A percentile compares a stretch with the other conserved stretches of the same genome.
Conservation (phyloP, 169 alveolate species). For the Plasmodium knowlesi region DNA sequence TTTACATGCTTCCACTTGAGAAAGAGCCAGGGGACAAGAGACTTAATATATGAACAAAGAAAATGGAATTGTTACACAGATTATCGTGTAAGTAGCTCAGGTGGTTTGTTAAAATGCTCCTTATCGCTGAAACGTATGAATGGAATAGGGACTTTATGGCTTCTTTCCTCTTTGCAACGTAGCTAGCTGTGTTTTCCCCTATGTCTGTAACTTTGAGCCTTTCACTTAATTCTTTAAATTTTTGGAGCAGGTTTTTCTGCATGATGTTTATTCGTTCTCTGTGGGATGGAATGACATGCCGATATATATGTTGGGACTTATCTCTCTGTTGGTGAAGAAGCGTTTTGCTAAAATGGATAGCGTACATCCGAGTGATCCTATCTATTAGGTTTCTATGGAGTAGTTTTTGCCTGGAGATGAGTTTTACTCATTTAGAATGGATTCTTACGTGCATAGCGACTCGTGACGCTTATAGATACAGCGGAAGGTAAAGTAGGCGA, state of each 20-base stretch:
- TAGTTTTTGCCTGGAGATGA: neutral
- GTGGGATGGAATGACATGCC: neutral
- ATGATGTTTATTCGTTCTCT: slow-evolving; percentile 30
- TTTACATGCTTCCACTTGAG: neutral
- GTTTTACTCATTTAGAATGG: neutral
- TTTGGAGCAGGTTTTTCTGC: slow-evolving; percentile 7
- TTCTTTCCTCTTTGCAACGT: slow-evolving; percentile 6
- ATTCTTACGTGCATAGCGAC: slow-evolving; percentile 14
- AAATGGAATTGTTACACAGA: slow-evolving; percentile 25
- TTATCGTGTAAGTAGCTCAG: slow-evolving; percentile 28
- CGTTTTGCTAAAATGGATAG: neutral
- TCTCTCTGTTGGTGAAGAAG: neutral
- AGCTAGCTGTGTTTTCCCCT: neutral
- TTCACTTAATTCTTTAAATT: slow-evolving; percentile 24
- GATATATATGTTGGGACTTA: neutral
- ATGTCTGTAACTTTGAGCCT: slow-evolving; percentile 4
- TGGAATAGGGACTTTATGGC: slow-evolving; percentile 17
- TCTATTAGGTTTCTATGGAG: neutral
- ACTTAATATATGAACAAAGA: slow-evolving; percentile 20
- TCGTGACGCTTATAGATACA: slow-evolving; percentile 6
- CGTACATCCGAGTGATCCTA: neutral
- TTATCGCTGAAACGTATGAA: slow-evolving; percentile 22
- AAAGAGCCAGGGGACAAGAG: neutral
- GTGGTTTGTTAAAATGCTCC: slow-evolving; percentile 8
- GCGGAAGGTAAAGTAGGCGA: slow-evolving; percentile 27